Conservation (phyloP, 768 basidiomycete genomes). For the Pleurotus tuoliensis region DNA sequence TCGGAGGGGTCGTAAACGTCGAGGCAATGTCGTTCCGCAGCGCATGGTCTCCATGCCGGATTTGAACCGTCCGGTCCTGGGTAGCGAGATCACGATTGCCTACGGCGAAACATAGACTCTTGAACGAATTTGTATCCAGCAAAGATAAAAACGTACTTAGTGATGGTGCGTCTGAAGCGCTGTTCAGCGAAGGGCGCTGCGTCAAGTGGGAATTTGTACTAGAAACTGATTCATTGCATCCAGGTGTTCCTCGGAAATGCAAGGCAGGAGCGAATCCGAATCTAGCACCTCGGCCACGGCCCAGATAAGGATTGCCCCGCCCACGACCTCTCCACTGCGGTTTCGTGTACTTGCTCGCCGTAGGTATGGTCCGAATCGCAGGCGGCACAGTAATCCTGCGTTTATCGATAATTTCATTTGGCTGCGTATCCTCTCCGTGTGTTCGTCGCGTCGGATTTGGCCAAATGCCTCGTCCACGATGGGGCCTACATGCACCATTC, state of each 20-base stretch:
- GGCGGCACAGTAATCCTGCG: neutral
- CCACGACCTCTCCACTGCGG: neutral
- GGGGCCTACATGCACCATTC: neutral
- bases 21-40: neutral
- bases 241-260: no score
- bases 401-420: constrained; percentile 8
- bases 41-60: neutral
- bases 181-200: neutral
- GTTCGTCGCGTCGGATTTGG: neutral
- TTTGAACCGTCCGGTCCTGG: neutral
- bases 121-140: neutral
- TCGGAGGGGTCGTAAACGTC: neutral
- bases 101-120: neutral
- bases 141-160: no score
- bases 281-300: neutral
- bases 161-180: no score
- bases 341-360: neutral
- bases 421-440: constrained; percentile 8
- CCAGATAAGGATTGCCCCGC: neutral
- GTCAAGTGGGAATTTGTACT: neutral
- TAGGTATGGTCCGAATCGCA: neutral
- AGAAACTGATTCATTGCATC: no score
- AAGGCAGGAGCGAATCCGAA: no score
- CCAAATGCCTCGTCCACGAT: neutral
- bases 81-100: neutral